These are phyloP conservation scores for Cystofilobasidium bisporidii DNA, from an alignment of 768 basidiomycete genomes.

Conservation along the genomic window DNA sequence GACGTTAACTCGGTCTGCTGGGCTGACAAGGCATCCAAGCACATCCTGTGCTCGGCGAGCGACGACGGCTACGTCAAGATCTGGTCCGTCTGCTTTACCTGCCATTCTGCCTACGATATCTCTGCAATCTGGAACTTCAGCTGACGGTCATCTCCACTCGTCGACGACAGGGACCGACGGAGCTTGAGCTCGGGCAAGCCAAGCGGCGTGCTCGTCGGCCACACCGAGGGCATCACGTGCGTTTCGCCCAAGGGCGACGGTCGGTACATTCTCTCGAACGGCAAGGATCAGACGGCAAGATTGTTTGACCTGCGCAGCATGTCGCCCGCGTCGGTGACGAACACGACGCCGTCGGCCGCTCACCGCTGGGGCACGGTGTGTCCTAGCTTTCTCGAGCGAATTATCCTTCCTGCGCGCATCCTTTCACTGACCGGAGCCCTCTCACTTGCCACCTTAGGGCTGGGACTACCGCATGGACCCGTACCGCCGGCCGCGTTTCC, in stretches of 20 bases:
- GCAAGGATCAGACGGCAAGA: conserved; percentile 67
- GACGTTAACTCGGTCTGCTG: conserved; percentile 92
- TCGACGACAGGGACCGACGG: conserved; percentile 46
- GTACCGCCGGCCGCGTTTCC: conserved; percentile 57
- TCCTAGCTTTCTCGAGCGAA: no score
- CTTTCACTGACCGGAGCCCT: neutral
- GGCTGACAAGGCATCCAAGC: conserved; percentile 85
- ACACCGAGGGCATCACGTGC: conserved; percentile 87
- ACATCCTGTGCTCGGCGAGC: conserved; percentile 87
- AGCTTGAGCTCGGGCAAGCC: conserved; percentile 55
- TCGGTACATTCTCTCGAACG: conserved; percentile 87
- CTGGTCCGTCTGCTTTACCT: conserved; percentile 57
- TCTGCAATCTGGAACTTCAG: neutral
- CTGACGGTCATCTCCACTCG: neutral
- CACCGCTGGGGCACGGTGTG: conserved; percentile 11
- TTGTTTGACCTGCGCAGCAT: conserved; percentile 93
- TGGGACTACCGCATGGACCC: conserved; percentile 44
- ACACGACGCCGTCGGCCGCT: conserved; percentile 11
- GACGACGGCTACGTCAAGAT: conserved; percentile 93
- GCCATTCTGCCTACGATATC: no score
- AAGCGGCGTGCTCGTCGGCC: conserved; percentile 85
- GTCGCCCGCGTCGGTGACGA: conserved; percentile 47
- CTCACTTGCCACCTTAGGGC: neutral
- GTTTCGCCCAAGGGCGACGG: conserved; percentile 95
- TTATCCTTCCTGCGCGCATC: no score